These are phyloP conservation scores for Trichophyton schoenleinii DNA, from an alignment of 2,329 filamentous ascomycete species.

Conservation along the genomic window DNA sequence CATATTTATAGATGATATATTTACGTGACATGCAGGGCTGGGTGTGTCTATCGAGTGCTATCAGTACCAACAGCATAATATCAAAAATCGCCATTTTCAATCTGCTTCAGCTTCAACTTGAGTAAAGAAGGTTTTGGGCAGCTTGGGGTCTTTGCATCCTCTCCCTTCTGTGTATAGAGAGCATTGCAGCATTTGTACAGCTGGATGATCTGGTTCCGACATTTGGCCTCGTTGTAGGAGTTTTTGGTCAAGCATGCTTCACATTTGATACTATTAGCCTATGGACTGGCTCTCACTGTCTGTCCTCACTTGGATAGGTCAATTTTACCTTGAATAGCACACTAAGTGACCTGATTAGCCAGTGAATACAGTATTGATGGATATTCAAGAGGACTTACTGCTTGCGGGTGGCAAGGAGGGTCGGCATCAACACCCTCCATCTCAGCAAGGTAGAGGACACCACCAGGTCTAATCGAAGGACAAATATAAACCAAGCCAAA, in stretches of 20 bases:
- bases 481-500: no score
- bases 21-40: neutral
- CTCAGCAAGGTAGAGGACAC: neutral
- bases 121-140: constrained; percentile 76
- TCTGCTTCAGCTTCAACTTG: constrained; percentile 71
- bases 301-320: neutral
- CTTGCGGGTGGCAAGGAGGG: constrained; percentile 74
- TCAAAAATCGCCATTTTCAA: constrained; percentile 1
- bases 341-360: constrained; percentile 38
- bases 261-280: neutral
- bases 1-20: neutral
- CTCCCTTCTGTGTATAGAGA: constrained; percentile 71
- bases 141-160: constrained; percentile 62
- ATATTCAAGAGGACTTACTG: constrained; percentile 44
- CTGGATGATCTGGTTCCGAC: constrained; percentile 63
- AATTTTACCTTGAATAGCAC: constrained; percentile 69
- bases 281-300: neutral
- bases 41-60: neutral
- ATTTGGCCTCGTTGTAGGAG: constrained; percentile 74
- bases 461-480: no score
- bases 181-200: constrained; percentile 87
- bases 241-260: constrained; percentile 74
- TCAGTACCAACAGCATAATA: neutral
- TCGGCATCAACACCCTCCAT: constrained; percentile 36
- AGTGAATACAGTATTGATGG: neutral